Conservation (phyloP, 331 rosid genomes). For the Cydonia oblonga region DNA sequence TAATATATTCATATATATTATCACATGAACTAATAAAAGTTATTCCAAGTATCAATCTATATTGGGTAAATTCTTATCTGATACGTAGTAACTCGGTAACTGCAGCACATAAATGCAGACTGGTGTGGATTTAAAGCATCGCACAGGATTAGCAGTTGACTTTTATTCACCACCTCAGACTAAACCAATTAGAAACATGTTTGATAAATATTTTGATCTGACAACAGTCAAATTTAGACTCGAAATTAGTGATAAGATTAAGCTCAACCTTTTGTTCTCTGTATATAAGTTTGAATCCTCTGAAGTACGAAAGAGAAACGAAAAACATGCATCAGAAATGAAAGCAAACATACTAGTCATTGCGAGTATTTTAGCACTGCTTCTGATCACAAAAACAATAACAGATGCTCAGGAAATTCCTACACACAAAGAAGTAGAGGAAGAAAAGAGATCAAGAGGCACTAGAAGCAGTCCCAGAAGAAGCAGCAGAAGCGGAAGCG, state of each 20-base stretch:
- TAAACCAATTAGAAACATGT: background rate
- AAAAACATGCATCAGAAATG: conserved; percentile 28
- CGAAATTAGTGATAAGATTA: background rate
- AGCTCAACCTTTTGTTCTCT: background rate
- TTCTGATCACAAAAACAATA: conserved; percentile 21
- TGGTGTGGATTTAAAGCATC: background rate
- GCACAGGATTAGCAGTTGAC: background rate
- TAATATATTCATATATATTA: no score
- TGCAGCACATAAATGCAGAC: background rate
- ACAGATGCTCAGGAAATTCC: conserved; percentile 16
- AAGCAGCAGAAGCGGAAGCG: conserved; percentile 1
- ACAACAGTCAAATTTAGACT: background rate
- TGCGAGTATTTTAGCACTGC: conserved; percentile 13
- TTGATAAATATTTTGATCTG: background rate
- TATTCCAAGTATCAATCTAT: no score
- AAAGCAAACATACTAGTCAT: conserved; percentile 24
- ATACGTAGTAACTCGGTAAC: background rate
- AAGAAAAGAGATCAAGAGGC: conserved; percentile 3
- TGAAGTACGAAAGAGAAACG: background rate
- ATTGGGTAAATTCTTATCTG: background rate
- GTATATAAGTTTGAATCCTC: background rate
- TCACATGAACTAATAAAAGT: no score
- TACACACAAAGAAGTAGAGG: background rate
- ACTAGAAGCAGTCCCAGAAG: background rate
- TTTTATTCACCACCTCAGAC: background rate